phyloP scores from a whole-genome alignment of 257 asterid species.

The Solanum peruvianum region DNA sequence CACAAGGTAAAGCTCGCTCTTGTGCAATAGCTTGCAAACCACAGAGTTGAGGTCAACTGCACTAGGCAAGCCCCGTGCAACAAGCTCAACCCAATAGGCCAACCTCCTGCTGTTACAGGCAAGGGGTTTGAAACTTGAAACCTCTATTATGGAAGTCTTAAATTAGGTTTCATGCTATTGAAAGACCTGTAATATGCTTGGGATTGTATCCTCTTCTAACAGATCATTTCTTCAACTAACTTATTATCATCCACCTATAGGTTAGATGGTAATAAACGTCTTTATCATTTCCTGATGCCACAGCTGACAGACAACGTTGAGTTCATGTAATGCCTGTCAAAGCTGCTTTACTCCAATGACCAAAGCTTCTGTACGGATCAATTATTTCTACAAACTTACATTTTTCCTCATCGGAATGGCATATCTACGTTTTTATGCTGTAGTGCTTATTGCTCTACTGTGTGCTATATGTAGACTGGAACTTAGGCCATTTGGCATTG shows the following conservation, averaged over 20 bases:
- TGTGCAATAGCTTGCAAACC: background rate
- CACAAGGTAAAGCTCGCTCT: background rate
- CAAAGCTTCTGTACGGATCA: background rate
- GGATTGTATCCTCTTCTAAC: background rate
- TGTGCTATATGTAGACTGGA: conserved; percentile 19
- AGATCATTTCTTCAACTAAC: background rate
- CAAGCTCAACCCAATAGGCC: background rate
- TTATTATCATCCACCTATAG: background rate
- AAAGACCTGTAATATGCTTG: background rate
- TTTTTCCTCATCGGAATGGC: background rate
- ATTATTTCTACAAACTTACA: background rate
- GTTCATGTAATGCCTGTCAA: background rate
- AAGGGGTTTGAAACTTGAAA: background rate
- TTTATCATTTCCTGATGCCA: background rate
- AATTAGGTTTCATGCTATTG: background rate
- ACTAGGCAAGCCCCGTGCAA: background rate
- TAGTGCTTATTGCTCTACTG: background rate
- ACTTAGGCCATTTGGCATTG: conserved; percentile 41
- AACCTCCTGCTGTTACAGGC: background rate
- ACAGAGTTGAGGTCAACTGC: background rate
- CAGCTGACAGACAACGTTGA: background rate
- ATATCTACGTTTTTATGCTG: background rate
- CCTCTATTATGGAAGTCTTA: background rate
- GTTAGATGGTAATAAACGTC: background rate
- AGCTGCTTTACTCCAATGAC: background rate